Evolutionary conservation across 768 basidiomycete genomes (phyloP).

Genomic region (Tulasnella sp.): DNA sequence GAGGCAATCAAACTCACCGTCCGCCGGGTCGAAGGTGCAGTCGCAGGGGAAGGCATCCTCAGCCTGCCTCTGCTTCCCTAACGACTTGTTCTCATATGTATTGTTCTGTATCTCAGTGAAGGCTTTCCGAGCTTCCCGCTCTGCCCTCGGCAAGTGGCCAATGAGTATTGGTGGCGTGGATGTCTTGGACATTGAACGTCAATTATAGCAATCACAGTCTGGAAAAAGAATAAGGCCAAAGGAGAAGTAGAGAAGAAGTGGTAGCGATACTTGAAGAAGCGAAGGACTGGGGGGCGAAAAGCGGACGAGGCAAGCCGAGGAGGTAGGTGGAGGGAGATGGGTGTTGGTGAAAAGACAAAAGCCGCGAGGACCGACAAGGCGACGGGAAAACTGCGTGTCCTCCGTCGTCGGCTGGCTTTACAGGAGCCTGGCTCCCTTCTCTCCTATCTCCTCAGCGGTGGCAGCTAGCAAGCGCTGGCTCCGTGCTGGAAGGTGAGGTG

Average conservation of each 20-base stretch:
- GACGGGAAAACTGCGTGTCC: slow-evolving; percentile 11
- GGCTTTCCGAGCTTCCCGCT: slow-evolving; percentile 67
- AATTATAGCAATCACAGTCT: slow-evolving; percentile 16
- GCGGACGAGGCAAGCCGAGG: slow-evolving; percentile 7
- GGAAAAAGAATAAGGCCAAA: not conserved
- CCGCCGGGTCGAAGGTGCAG: slow-evolving; percentile 82
- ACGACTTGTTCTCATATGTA: slow-evolving; percentile 81
- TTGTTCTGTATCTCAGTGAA: slow-evolving; percentile 77
- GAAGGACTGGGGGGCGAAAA: slow-evolving; percentile 6
- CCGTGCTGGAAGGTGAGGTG: not conserved
- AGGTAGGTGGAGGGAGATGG: not conserved
- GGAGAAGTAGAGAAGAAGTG: slow-evolving; percentile 4
- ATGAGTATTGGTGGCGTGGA: slow-evolving; percentile 55
- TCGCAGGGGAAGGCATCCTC: slow-evolving; percentile 96
- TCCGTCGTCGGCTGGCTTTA: not conserved
- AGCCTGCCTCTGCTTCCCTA: slow-evolving; percentile 86
- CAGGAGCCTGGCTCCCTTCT: not conserved
- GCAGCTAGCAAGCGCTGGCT: not conserved
- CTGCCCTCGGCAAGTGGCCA: slow-evolving; percentile 75
- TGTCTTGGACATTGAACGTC: slow-evolving; percentile 29
- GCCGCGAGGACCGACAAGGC: slow-evolving; percentile 20
- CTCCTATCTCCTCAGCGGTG: not conserved
- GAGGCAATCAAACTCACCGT: slow-evolving; percentile 45
- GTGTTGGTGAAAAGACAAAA: slow-evolving; percentile 20
- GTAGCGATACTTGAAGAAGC: slow-evolving; percentile 5